These are phyloP conservation scores for Chaetomiaceae sp. DNA, from an alignment of 2,329 filamentous ascomycete species.

Conservation along the genomic window DNA sequence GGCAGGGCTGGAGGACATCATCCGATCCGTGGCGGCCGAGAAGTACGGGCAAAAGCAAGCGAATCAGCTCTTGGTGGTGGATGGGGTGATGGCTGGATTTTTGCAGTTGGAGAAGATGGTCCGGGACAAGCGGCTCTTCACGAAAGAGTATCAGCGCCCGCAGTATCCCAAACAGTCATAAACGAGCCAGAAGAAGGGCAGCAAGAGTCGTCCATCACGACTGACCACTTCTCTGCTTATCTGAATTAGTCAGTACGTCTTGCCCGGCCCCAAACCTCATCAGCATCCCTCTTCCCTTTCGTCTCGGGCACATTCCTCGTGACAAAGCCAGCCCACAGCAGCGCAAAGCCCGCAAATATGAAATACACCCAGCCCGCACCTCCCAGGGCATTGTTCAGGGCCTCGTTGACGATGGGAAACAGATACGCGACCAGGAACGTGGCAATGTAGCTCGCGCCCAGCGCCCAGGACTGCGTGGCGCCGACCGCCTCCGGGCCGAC, in stretches of 20 bases:
- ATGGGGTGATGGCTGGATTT: constrained; percentile 71
- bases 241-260: constrained; percentile 45
- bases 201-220: neutral
- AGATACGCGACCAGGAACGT: constrained; percentile 93
- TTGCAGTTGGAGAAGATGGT: constrained; percentile 56
- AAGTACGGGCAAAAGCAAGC: constrained; percentile 57
- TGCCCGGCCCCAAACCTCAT: constrained; percentile 84
- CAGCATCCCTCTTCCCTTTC: constrained; percentile 73
- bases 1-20: constrained; percentile 76
- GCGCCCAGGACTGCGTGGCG: constrained; percentile 81
- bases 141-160: too few species aligned
- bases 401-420: constrained; percentile 81
- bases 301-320: constrained; percentile 77
- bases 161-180: constrained; percentile 1
- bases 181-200: neutral
- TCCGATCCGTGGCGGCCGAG: constrained; percentile 64
- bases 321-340: constrained; percentile 67
- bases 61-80: constrained; percentile 62
- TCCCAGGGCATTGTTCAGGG: constrained; percentile 58
- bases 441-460: constrained; percentile 83
- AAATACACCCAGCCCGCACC: constrained; percentile 84
- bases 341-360: constrained; percentile 75
- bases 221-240: neutral
- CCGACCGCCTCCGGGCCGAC: constrained; percentile 88
- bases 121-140: constrained; percentile 40